Percentiles rank a stretch among this genome's conserved stretches.
Conservation (phyloP, 2,329 filamentous ascomycete genomes). For the Monilinia fructigena region DNA sequence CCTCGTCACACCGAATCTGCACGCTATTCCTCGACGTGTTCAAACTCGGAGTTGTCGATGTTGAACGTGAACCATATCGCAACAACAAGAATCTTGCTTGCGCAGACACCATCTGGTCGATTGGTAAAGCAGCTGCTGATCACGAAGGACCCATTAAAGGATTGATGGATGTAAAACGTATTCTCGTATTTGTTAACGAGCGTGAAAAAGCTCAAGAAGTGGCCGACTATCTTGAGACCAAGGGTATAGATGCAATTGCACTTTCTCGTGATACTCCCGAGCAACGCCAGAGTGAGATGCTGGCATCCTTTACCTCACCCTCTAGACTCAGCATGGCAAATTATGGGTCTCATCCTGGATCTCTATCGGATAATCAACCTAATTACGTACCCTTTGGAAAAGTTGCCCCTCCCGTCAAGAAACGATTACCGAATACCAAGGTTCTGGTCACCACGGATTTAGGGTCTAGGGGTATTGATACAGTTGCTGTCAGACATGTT, state of each 20-base stretch:
- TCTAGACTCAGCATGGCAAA: conserved; percentile 8
- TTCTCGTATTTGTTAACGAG: conserved; percentile 96
- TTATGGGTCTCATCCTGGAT: conserved; percentile 40
- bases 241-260: conserved; percentile 85
- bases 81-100: conserved; percentile 93
- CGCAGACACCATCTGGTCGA: conserved; percentile 90
- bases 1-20: conserved; percentile 91
- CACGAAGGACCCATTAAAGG: conserved; percentile 57
- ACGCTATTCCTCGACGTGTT: conserved; percentile 91
- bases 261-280: conserved; percentile 82
- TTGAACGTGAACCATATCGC: conserved; percentile 86
- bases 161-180: conserved; percentile 69
- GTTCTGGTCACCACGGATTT: conserved; percentile 94
- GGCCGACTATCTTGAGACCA: conserved; percentile 72
- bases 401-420: conserved; percentile 33
- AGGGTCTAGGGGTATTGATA: conserved; percentile 91
- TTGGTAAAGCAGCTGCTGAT: conserved; percentile 70
- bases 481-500: conserved; percentile 83
- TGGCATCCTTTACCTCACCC: conserved; percentile 65
- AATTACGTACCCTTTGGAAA: conserved; percentile 38
- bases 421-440: conserved; percentile 69
- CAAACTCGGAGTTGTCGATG: conserved; percentile 93
- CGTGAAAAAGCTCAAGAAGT: conserved; percentile 83
- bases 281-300: conserved; percentile 71
- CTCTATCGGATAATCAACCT: conserved; percentile 43